phyloP scores from a whole-genome alignment of 2,329 filamentous ascomycete species.

The Trichophaea hybrida region DNA sequence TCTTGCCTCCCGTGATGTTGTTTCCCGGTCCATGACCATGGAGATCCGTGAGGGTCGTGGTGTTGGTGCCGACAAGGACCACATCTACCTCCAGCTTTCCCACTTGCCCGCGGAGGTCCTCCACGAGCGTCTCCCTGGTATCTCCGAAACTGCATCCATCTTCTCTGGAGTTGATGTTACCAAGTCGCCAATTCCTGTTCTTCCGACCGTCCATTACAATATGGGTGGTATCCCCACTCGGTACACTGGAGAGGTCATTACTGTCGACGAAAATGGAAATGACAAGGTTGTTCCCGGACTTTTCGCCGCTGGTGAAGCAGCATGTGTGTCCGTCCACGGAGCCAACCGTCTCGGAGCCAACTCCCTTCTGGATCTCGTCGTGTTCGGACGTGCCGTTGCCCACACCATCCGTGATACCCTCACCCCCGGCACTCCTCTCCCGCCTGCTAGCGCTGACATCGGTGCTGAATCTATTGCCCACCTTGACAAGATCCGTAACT shows the following conservation, averaged over 20 bases:
- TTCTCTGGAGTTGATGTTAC: conserved; percentile 94
- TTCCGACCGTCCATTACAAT: conserved; percentile 98
- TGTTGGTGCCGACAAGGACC: conserved; percentile 92
- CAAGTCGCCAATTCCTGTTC: conserved; percentile 91
- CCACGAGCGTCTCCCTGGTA: conserved; percentile 91
- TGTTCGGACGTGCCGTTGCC: conserved; percentile 93
- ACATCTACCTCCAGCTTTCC: conserved; percentile 96
- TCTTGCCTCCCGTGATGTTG: conserved; percentile 88
- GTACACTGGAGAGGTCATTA: conserved; percentile 92
- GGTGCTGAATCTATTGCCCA: conserved; percentile 75
- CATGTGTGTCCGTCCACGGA: conserved; percentile 94
- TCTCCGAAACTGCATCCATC: conserved; percentile 94
- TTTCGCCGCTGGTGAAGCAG: conserved; percentile 92
- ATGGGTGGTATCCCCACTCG: conserved; percentile 98
- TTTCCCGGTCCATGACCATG: conserved; percentile 94
- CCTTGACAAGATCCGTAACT: conserved; percentile 71
- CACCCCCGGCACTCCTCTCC: conserved; percentile 64
- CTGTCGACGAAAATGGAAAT: conserved; percentile 68
- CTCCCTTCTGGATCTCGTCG: conserved; percentile 91
- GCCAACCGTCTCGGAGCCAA: conserved; percentile 97
- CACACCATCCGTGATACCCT: conserved; percentile 95
- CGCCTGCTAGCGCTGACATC: conserved; percentile 68
- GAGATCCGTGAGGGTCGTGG: conserved; percentile 96
- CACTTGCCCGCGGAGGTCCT: conserved; percentile 85
- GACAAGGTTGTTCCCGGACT: conserved; percentile 90